phyloP scores from a whole-genome alignment of 805 yeast species.

The Candida glaebosa region DNA sequence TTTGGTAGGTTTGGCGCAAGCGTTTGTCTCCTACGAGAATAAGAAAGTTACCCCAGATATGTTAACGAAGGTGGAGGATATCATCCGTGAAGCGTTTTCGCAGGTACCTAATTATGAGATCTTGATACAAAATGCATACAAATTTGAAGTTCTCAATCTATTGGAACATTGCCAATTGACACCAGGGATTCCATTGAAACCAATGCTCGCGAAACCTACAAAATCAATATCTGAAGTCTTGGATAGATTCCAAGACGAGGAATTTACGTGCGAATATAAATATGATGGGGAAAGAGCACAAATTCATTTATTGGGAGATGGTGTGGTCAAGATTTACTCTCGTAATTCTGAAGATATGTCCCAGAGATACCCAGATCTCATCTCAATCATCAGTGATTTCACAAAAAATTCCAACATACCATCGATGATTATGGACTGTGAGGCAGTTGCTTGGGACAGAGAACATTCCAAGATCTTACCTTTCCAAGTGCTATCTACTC shows the following conservation, averaged over 20 bases:
- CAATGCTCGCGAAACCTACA: conserved; percentile 98
- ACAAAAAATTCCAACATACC: conserved; percentile 29
- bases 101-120: conserved; percentile 88
- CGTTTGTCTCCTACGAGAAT: conserved; percentile 62
- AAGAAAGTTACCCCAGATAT: conserved; percentile 36
- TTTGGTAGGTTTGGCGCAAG: conserved; percentile 77
- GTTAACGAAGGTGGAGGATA: conserved; percentile 66
- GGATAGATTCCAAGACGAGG: conserved; percentile 79
- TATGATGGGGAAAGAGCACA: conserved; percentile 99
- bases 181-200: conserved; percentile 94
- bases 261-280: conserved; percentile 93
- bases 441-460: conserved; percentile 96
- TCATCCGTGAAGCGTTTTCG: conserved; percentile 79
- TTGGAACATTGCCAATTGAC: conserved; percentile 67
- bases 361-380: conserved; percentile 87
- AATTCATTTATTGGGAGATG: conserved; percentile 68
- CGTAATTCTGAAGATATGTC: conserved; percentile 98
- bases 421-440: conserved; percentile 84
- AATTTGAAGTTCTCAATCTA: conserved; percentile 65
- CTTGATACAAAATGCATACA: conserved; percentile 61
- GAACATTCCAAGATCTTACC: conserved; percentile 78
- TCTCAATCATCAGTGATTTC: conserved; percentile 63
- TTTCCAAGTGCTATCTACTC: conserved; percentile 86
- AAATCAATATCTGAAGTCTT: conserved; percentile 89
- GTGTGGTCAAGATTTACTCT: conserved; percentile 75